Base-by-base conservation (phyloP, 176 grass and related monocot species). In the Otatea glauca region DNA sequence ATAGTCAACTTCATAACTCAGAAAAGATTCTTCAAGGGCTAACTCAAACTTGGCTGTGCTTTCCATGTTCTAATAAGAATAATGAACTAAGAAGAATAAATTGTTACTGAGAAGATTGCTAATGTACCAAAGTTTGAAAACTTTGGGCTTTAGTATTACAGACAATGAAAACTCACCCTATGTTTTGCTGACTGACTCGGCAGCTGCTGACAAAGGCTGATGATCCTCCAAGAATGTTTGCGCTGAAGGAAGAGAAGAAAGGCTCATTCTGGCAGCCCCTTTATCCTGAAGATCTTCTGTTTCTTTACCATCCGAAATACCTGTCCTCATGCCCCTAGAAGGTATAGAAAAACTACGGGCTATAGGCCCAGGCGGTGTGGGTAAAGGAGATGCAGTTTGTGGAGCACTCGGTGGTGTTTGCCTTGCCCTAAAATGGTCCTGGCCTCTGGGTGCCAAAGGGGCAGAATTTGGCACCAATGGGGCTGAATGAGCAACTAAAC, bases 331-430 rank as follows among this genome's bases (percentile, higher is more conserved):
- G 75, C 88, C 78, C 74, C 91, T 91, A 73, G 95, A 94, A 32
- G 96, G 96, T 90, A 99, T 99, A 41, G 96, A 99, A 61, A 93
- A 99, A 85, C 96, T 99, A 1, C 96, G 96, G 50, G 89, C 74
- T 75, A 97, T 97, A 81, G 85, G 55, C 49, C 90, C 89, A 41
- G 96, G 88, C 0, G 93, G 96, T 10, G 83, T 88, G 54, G 93
- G 96, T 77, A 99, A 85, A 68, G 96, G 96, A 49, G 96, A 99
- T 20, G 96, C 89, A 21, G 90, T 99, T 42, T 85, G 88, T 14
- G 82, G 84, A 71, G 88, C 78, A 79, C 63, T 87, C n/a, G 65
- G 73, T n/a, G 63, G 70, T 61, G 68, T 75, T 59, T 90, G 88
- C 81, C 81, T 87, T 53, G 55, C 38, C 91, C 77, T 88, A 68